Evolutionary conservation across 805 yeast genomes (phyloP), one percentile per base, ranked within the genome.

Genomic region (Schizosaccharomyces lindneri): DNA sequence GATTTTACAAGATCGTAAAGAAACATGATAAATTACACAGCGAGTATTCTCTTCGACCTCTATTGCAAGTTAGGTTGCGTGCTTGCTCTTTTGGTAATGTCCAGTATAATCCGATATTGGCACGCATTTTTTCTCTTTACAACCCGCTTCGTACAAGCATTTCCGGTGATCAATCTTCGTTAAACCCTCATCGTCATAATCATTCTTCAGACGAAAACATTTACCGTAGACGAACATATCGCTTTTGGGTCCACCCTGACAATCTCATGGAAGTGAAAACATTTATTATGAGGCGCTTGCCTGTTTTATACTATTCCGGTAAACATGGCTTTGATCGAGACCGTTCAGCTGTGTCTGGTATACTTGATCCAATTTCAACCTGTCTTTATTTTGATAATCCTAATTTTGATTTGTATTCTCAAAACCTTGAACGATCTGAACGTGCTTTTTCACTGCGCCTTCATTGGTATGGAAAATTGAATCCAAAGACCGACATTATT

Each of bases 171-270:
- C 41, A 36, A 36, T 13, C 17, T 36, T 7, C 13, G 1, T 55
- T 11, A n/a, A 55, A 17, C 19, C 19, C 41, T 36, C 41, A 2
- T 13, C 41, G 41, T 11, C 41, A 36, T 36, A 36, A 9, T 36
- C 55, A 29, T 24, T 13, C 43, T 57, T 24, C 43, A 55, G 29
- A 51, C 19, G 24, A 36, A 68, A 67, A 24, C 13, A 4, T 46
- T 7, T 46, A 46, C n/a, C 51, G 51, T n/a, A n/a, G 51, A 9
- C 71, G 74, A 24, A 82, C 87, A 17, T 82, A 83, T 72, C 87
- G 86, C 73, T 90, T 90, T 72, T 90, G 98, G 98, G 79, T 93
- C 55, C 97, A 90, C 71, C 89, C 90, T n/a, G 98, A 93, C 67
- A 85, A 87, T 70, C 71, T 93, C 70, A 89, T 90, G 96, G 97